A percentile compares a stretch with the other conserved stretches of the same genome.
Conservation (phyloP, 768 basidiomycete genomes). For the Calvatia gigantea region DNA sequence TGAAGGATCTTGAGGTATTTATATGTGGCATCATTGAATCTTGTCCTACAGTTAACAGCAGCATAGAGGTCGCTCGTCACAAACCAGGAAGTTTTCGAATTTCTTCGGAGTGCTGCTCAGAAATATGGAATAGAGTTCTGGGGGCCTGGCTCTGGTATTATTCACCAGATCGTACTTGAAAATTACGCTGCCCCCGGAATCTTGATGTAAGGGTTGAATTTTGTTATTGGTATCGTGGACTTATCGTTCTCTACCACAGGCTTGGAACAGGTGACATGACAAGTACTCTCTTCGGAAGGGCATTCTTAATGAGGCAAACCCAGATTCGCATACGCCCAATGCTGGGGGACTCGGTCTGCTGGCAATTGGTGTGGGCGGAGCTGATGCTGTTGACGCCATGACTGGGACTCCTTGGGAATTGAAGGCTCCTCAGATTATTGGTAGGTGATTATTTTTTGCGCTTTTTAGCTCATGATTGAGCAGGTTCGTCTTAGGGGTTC, state of each 20-base stretch:
- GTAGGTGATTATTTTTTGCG: slow-evolving; percentile 34
- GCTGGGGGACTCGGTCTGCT: slow-evolving; percentile 95
- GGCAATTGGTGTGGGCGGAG: slow-evolving; percentile 98
- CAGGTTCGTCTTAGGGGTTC: slow-evolving; percentile 56
- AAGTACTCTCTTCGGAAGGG: no score
- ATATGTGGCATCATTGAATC: background rate
- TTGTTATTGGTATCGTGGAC: background rate
- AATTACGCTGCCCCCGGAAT: slow-evolving; percentile 96
- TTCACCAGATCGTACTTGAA: slow-evolving; percentile 98
- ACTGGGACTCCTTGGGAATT: slow-evolving; percentile 98
- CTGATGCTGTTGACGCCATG: slow-evolving; percentile 97
- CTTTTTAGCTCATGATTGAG: background rate
- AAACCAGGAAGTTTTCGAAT: slow-evolving; percentile 97
- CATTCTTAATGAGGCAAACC: background rate
- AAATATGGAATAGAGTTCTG: slow-evolving; percentile 98
- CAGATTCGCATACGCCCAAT: slow-evolving; percentile 97
- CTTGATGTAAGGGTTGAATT: slow-evolving; percentile 60
- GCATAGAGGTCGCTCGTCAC: slow-evolving; percentile 74
- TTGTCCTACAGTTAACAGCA: background rate
- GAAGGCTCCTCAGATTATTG: slow-evolving; percentile 83
- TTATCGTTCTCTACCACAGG: slow-evolving; percentile 35
- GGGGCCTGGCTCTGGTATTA: slow-evolving; percentile 93
- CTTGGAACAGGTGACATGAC: slow-evolving; percentile 65
- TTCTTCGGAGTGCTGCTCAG: slow-evolving; percentile 85
- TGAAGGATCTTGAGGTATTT: slow-evolving; percentile 74